Base-by-base conservation (phyloP, 805 yeast genomes). In the Spathaspora sp. region DNA sequence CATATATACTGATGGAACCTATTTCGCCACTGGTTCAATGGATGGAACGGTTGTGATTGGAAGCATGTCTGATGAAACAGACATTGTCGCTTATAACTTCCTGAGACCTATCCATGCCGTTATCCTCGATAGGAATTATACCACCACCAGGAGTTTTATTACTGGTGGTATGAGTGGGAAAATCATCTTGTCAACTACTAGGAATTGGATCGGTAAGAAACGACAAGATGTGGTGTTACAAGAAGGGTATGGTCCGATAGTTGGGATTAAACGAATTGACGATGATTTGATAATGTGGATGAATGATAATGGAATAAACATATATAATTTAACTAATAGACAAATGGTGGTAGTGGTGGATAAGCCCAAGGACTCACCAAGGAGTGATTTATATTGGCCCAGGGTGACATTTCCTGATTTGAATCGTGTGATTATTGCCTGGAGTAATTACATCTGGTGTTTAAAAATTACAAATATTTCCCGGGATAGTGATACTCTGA, bases 11-110 rank as follows among this genome's bases (percentile, higher is more conserved):
- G 96, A 89, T 61, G 94, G 96, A 0, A 68, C 68, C 8, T 82
- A 78, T 60, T 82, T 94, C 53, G 96, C 94, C 0, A 85, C 96
- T 0, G 97, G 92, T 0, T 90, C 97, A 0, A 85, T 93, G 73
- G 99, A 94, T 64, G 99, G 99, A 0, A 87, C 96, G 0, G 87
- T 93, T 0, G 90, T 90, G 1, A 80, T 90, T 4, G 94, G 97
- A 0, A 80, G 91, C 1, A 70, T 89, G 1, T 52, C 56, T 1
- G 87, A 86, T 55, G 81, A 80, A 17, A 69, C 73, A 4, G 94
- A 87, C 58, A 81, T 87, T 2, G 73, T 78, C 0, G 91, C 90
- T 2, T 86, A 81, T 58, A 96, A 92, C 66, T 88, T 91, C 66
- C 86, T 87, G 59, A 73, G 97, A 28, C 97, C 98, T 0, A 79